Evolutionary conservation across 768 basidiomycete genomes (phyloP), one percentile per base, ranked within the genome.

Genomic region (Collybia mongolica): DNA sequence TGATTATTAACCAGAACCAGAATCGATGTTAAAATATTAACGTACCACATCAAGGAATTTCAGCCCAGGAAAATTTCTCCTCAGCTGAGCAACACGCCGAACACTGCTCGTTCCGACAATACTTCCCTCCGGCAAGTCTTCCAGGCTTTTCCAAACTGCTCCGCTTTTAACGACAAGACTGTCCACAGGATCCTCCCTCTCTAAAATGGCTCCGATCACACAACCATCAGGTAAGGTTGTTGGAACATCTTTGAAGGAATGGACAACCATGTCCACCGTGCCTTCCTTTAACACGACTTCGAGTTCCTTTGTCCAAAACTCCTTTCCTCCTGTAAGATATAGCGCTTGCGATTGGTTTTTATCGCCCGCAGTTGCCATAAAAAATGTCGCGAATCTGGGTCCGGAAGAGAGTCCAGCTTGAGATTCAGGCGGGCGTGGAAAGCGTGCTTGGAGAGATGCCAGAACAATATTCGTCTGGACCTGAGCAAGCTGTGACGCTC

Each of bases 61-160:
- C 46, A 99, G 72, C 40, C 75, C 67, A 0, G 91, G 90, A 68
- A 82, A 95, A 48, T 73, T 79, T 57, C 88, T 77, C 69, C 84
- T 86, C 53, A 98, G 65, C 66, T 98, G 95, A 6, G 97, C 96
- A 23, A 96, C 86, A 52, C 97, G 72, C 44, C 97, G 79, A 26
- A 99, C 92, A 67, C 91, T 94, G 59, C 92, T 92, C 39, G 97
- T 98, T 12, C 97, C 97, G n/a, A 99, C 83, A 7, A 95, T 88
- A 58, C 86, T 88, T 8, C 93, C 94, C 11, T 79, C 79, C 1
- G 96, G 94, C 37, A 98, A 63, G 26, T 98, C 95, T 26, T 84
- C 86, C 42, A 99, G 69, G 1, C 64, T 77, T 64, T 77, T 88
- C 77, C 87, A 95, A 5, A 53, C 52, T 46, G 68, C 63, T 3